Conservation (phyloP, 331 rosid species). For the Rosa hybrid region DNA sequence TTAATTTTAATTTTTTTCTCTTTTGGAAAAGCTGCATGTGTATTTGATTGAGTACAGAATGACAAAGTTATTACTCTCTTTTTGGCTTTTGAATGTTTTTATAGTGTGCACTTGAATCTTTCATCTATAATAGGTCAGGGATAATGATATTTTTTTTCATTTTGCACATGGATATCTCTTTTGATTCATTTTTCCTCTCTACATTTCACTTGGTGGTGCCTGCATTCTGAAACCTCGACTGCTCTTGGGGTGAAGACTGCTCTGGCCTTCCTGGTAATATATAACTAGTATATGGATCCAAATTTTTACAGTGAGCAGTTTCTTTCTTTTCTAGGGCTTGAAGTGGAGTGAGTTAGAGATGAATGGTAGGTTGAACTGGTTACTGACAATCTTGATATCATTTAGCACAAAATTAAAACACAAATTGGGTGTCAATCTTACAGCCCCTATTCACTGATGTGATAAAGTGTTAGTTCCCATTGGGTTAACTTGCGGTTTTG, state of each 20-base stretch:
- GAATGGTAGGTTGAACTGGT: background rate
- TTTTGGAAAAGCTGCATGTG: background rate
- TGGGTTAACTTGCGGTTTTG: constrained; percentile 5
- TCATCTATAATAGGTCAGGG: background rate
- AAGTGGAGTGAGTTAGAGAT: background rate
- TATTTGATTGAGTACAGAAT: constrained; percentile 9
- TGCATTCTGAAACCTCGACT: background rate
- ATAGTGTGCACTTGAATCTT: background rate
- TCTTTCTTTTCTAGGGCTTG: background rate
- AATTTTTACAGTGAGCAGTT: background rate
- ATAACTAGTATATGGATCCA: background rate
- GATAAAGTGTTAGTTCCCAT: too few species aligned
- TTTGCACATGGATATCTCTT: background rate
- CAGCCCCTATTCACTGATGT: background rate
- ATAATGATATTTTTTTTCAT: background rate
- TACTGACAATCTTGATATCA: background rate
- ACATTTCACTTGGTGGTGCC: background rate
- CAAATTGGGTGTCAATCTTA: background rate
- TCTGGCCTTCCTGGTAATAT: background rate
- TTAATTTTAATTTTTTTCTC: too few species aligned
- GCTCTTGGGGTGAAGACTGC: background rate
- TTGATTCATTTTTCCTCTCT: background rate
- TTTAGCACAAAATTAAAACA: background rate
- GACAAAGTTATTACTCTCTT: background rate
- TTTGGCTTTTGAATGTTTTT: background rate